Evolutionary conservation across 75 land plant species (phyloP), one percentile per base, ranked within the genome.

Genomic region (Cunninghamia lanceolata): DNA sequence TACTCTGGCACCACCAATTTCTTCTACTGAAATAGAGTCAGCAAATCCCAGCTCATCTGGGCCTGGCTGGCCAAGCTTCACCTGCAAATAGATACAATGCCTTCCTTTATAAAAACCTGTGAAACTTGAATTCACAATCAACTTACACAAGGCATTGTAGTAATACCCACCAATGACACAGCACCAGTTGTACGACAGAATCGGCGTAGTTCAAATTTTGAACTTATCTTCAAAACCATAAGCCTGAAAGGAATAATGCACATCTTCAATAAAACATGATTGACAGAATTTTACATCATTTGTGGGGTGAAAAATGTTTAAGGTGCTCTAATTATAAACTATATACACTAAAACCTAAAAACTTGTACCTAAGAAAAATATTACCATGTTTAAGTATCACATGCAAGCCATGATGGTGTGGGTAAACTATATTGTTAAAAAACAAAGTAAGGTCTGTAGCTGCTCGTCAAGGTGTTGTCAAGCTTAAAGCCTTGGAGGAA

Each of bases 111-210:
- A 45, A 47, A 43, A 80, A 43, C n/a, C 13, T 80, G 47, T 45
- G 32, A 45, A 43, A 28, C 50, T 28, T 80, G 45, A 80, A 14
- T 17, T 43, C 30, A 11, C 25, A 43, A 80, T 28, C 30, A 45
- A 79, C 43, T 68, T 14, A 47, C 38, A 79, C 34, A 21, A 63
- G 25, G 13, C 46, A 9, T 50, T n/a, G n/a, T 43, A 45, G 52
- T 38, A 80, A 43, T 28, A 70, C 93, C 89, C 87, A 95, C 99
- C 39, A 98, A 82, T 28, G 97, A 96, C 36, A 95, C 93, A 79
- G 99, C 88, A 84, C 99, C 96, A 85, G 99, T 96, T 45, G 99
- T 96, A 46, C 99, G 92, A 83, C 99, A 98, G 86, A 98, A 98
- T 40, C 99, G 86, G 47, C 99, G 86, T 42, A 98, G 88, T 88